Evolutionary conservation across 257 asterid genomes (phyloP).

Genomic region (Solanum appendiculatum): DNA sequence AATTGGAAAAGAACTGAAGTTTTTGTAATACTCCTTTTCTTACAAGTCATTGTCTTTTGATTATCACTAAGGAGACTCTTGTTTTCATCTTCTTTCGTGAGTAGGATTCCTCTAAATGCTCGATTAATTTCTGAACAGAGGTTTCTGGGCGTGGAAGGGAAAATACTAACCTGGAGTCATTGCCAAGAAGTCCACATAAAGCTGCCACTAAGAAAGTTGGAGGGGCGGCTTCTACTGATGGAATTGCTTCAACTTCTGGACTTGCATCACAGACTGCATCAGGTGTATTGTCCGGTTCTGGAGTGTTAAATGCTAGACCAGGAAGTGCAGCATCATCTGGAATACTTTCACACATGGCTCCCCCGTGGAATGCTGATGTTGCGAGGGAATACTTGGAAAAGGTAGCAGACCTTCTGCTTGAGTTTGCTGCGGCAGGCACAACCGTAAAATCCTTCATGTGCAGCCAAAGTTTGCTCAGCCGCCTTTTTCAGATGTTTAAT

Average conservation of each 20-base stretch:
- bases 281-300: constrained; percentile 94
- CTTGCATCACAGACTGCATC: constrained; percentile 79
- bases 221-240: constrained; percentile 39
- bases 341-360: constrained; percentile 70
- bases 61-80: background rate
- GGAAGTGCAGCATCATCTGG: constrained; percentile 98
- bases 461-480: constrained; percentile 93
- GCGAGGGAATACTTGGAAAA: constrained; percentile 91
- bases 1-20: background rate
- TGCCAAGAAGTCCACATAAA: constrained; percentile 67
- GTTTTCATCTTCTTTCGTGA: background rate
- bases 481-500: constrained; percentile 96
- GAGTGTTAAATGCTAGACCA: constrained; percentile 91
- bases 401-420: constrained; percentile 95
- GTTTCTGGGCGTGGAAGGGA: constrained; percentile 86
- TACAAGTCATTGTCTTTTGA: background rate
- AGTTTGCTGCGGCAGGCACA: constrained; percentile 89
- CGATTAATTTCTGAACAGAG: constrained; percentile 41
- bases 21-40: background rate
- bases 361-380: constrained; percentile 94
- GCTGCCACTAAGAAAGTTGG: constrained; percentile 63
- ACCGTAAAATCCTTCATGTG: constrained; percentile 95
- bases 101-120: constrained; percentile 1
- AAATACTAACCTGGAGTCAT: constrained; percentile 48
- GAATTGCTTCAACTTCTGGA: constrained; percentile 49